Evolutionary conservation across 1,284 basidiomycete species (phyloP).

Genomic region (Heterobasidion occidentale): DNA sequence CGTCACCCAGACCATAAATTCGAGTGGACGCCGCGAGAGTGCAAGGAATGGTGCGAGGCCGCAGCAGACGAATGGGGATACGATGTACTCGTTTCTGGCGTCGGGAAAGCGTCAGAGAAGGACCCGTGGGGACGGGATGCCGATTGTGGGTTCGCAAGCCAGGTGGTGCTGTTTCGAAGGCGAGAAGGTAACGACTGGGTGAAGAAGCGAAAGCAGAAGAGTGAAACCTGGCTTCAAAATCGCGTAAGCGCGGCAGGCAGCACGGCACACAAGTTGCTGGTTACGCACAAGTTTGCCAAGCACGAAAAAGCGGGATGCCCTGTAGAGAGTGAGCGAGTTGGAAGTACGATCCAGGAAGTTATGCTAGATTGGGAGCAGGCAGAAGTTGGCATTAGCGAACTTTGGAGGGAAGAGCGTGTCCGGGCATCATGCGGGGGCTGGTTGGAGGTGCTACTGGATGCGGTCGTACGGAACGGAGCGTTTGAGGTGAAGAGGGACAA

Average conservation of each 20-base stretch:
- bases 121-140: slow-evolving; percentile 68
- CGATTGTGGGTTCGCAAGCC: slow-evolving; percentile 59
- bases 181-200: slow-evolving; percentile 25
- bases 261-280: slow-evolving; percentile 42
- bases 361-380: slow-evolving; percentile 46
- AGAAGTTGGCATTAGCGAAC: slow-evolving; percentile 48
- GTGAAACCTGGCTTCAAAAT: slow-evolving; percentile 20
- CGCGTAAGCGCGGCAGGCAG: slow-evolving; percentile 13
- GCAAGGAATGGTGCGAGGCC: slow-evolving; percentile 59
- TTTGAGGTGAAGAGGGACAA: not conserved
- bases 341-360: slow-evolving; percentile 36
- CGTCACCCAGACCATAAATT: slow-evolving; percentile 88
- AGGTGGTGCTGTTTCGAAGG: slow-evolving; percentile 63
- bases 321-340: slow-evolving; percentile 39
- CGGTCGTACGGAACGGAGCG: slow-evolving; percentile 19
- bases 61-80: slow-evolving; percentile 74
- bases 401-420: slow-evolving; percentile 64
- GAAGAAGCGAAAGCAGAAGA: slow-evolving; percentile 26
- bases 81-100: slow-evolving; percentile 41
- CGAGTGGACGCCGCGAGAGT: slow-evolving; percentile 86
- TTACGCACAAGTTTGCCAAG: slow-evolving; percentile 40
- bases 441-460: slow-evolving; percentile 47
- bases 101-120: slow-evolving; percentile 47
- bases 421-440: slow-evolving; percentile 61
- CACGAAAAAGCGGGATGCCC: slow-evolving; percentile 39